Base-by-base conservation (phyloP, 352 stramenopile genomes). In the Phytophthora brassicae region DNA sequence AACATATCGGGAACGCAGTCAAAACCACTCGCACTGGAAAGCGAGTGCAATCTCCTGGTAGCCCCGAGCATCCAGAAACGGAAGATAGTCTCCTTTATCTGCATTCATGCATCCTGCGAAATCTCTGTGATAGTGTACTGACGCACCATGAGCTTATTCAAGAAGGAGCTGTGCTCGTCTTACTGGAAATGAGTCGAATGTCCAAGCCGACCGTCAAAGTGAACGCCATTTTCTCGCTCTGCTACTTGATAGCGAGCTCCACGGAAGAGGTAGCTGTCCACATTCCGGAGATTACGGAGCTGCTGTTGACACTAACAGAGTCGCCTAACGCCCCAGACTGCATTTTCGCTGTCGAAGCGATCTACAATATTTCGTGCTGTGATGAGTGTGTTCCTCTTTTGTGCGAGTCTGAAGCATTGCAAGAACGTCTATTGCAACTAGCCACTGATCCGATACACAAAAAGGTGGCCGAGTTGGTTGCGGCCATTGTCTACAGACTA, bases 311-410 rank as follows among this genome's bases (percentile, higher is more conserved):
- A 38, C 64, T 93, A 9, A 74, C 80, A 2, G 50, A 49, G 17
- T 75, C 75, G 1, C 17, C 33, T 0, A 56, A 68, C 13, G 8
- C 56, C 1, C 64, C 60, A 22, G 84, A 73, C 31, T 78, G 72
- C 39, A 26, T 77, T 3, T 91, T 93, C 39, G 80, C 82, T 3
- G 64, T 90, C 22, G 70, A 74, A 5, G 79, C 81, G 16, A 65
- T 93, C 6, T 93, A 89, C 74, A 91, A 91, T 45, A 85, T 93
- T 26, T 74, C 78, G 16, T 91, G 81, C 57, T 86, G 77, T 60
- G 84, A 91, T 41, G 72, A 87, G 17, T 78, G 74, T 5, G 67
- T 87, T 20, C 69, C 72, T 26, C 48, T 90, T 8, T 70, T 93
- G 3, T 64, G 52, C 12, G 50, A 72, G n/a, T 84, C 73, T 0